Evolutionary conservation across 2,329 filamentous ascomycete species (phyloP), one percentile per base, ranked within the genome.

Genomic region (Colletotrichum scovillei): DNA sequence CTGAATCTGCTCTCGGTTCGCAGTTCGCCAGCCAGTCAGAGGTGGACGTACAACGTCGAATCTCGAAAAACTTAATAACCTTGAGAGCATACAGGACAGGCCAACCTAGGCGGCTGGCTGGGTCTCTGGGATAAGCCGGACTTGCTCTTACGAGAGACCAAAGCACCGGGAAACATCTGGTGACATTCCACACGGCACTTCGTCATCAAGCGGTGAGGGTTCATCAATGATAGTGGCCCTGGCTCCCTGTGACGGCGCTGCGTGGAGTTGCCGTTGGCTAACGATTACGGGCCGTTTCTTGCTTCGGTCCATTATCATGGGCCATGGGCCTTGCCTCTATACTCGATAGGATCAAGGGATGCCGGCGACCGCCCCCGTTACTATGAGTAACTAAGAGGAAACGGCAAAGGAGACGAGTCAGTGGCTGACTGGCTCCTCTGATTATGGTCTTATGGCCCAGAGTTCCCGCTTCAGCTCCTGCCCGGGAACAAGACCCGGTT

Each of bases 151-250:
- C 59, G 70, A 73, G 66, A 56, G 60, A 65, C 26, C 24, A 64
- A 30, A 62, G 24, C 67, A 32, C 32, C 55, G 60, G 60, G 59
- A 62, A 57, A 56, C n/a, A 65, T 49, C 69, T 56, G 56, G 70
- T 73, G 70, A 73, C 70, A 73, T 70, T 66, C 56, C 67, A 52
- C 35, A 66, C 55, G 60, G 67, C 55, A 55, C 62, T 56, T 70
- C 55, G 67, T 70, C 60, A 70, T 73, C 70, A 71, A 70, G 70
- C 70, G 70, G 70, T 73, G 70, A 73, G 67, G 19, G 30, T 62
- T 73, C 67, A 69, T 42, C 46, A 60, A 42, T 42, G 14, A 19
- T 42, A 1, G 14, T 70, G 60, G 56, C 32, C 52, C 24, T n/a
- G 11, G 24, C 22, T n/a, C 52, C 63, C 32, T 56, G 63, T 46